These are phyloP conservation scores for Eucalyptus polyanthemos DNA, from an alignment of 345 rosid genomes.

Conservation along the genomic window DNA sequence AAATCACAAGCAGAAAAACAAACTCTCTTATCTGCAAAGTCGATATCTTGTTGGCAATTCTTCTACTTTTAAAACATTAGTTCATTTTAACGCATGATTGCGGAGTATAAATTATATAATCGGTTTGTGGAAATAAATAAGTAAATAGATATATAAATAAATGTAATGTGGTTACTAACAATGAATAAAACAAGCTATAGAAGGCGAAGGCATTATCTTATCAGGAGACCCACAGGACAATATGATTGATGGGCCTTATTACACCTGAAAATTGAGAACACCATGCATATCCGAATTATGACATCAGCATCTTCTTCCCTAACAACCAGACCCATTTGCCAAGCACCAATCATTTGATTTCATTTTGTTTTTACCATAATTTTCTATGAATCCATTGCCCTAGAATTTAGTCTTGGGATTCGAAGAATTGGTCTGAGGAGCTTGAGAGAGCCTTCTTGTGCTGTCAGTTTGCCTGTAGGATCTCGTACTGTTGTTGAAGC, in stretches of 20 bases:
- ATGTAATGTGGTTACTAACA: neutral
- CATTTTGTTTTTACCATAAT: neutral
- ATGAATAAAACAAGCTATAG: neutral
- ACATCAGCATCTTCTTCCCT: neutral
- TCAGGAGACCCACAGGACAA: neutral
- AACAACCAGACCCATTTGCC: neutral
- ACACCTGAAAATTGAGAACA: neutral
- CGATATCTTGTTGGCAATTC: neutral
- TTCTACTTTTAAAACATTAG: neutral
- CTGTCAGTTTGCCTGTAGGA: conserved; percentile 11
- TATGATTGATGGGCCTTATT: neutral
- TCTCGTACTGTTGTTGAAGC: conserved; percentile 7
- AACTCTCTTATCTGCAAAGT: neutral
- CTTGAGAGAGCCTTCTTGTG: neutral
- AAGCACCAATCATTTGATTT: neutral
- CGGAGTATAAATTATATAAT: neutral
- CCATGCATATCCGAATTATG: neutral
- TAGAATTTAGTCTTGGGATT: neutral
- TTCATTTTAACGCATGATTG: neutral
- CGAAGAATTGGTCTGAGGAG: neutral
- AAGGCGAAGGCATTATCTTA: neutral
- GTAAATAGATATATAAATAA: neutral
- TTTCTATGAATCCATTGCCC: neutral
- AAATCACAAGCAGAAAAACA: neutral
- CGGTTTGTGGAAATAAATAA: neutral